Evolutionary conservation across 805 yeast species (phyloP).

Genomic region (Candida broadrunensis): DNA sequence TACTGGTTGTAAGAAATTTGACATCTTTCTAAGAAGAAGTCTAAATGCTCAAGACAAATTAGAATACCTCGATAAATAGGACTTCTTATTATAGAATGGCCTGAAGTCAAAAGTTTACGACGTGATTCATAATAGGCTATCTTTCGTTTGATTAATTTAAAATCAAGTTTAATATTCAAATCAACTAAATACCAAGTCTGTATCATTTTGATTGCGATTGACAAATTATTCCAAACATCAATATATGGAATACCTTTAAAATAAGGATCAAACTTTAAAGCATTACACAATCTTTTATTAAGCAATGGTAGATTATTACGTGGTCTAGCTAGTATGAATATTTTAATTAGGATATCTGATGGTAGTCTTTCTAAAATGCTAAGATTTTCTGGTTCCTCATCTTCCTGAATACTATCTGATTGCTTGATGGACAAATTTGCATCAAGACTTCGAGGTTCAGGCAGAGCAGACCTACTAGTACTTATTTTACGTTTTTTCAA

Average conservation of each 20-base stretch:
- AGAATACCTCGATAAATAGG: too few relatives aligned
- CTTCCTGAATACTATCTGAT: background rate
- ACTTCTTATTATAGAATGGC: too few relatives aligned
- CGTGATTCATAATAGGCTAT: slow-evolving; percentile 8
- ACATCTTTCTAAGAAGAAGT: background rate
- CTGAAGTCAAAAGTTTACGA: too few relatives aligned
- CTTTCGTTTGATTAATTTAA: slow-evolving; percentile 11
- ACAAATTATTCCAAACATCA: slow-evolving; percentile 16
- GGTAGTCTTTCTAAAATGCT: slow-evolving; percentile 31
- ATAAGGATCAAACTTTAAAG: slow-evolving; percentile 15
- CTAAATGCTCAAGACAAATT: background rate
- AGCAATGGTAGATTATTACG: slow-evolving; percentile 32
- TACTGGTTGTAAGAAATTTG: background rate
- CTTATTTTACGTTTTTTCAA: slow-evolving; percentile 11
- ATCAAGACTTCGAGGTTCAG: background rate
- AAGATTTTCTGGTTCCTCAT: background rate
- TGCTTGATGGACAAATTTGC: background rate
- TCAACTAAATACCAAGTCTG: slow-evolving; percentile 15
- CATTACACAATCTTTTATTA: slow-evolving; percentile 23
- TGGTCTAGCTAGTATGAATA: slow-evolving; percentile 39
- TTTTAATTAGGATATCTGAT: slow-evolving; percentile 35
- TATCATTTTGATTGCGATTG: slow-evolving; percentile 20
- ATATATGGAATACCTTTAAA: slow-evolving; percentile 4
- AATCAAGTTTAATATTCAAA: slow-evolving; percentile 15
- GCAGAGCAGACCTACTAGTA: background rate